Evolutionary conservation across 1,139 yeast species (phyloP), one percentile per base, ranked within the genome.

Genomic region (Magnusiomyces paraingens): DNA sequence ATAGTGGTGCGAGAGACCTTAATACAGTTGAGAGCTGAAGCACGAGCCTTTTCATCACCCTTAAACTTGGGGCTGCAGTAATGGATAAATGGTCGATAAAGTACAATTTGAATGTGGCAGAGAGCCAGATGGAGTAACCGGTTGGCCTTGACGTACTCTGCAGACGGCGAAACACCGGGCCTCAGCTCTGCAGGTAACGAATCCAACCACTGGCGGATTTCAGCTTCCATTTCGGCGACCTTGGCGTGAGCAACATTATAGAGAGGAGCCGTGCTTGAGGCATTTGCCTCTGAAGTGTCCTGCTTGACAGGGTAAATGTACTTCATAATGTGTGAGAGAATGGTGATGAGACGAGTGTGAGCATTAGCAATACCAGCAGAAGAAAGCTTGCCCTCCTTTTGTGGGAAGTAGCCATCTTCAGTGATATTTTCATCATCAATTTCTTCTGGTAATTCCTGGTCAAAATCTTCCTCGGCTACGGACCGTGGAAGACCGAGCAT

Each of bases 61-160:
- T 71, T 70, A 29, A 66, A 71, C 49, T 65, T 68, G 47, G 75
- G 73, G 4, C 83, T 76, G 53, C 88, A 79, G 66, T 85, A 89
- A 71, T 90, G 97, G 61, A 90, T 88, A 66, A 89, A 90, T 1
- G 97, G 98, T 52, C 98, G 80, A 66, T 91, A 91, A 22, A 90
- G 73, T 65, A 89, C 86, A 53, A 90, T 83, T 66, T 87, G 91
- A 57, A 90, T 88, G 65, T 89, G 94, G 55, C 90, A 74, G 60
- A 86, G 89, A 4, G 95, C 81, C 52, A 90, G 73, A 64, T 88
- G 93, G 18, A 90, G 73, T 52, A 89, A 73, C 60, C 86, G 78
- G 67, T 88, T 88, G 1, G 95, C 95, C 66, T 86, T 80, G 49
- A 80, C 69, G 64, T 83, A 84, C 61, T 83, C 81, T n/a, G 86